Conservation (phyloP, 2,329 filamentous ascomycete genomes). For the Trichoderma oligosporum region DNA sequence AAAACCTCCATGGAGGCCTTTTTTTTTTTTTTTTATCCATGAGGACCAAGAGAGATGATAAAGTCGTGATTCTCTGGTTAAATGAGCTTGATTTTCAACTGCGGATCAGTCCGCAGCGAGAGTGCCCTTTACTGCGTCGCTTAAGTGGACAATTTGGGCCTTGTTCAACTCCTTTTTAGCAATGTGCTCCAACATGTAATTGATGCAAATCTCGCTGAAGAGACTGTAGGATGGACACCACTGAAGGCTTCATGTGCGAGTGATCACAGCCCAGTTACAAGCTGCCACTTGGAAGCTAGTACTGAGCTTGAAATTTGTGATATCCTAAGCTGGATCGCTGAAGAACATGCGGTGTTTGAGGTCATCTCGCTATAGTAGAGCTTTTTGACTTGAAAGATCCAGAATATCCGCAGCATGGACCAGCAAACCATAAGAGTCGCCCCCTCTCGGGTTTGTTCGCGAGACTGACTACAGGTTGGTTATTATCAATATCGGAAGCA, state of each 20-base stretch:
- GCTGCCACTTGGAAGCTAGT: slow-evolving; percentile 29
- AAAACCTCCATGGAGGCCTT: not conserved
- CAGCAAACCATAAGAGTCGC: not conserved
- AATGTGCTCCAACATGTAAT: slow-evolving; percentile 12
- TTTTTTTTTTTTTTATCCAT: slow-evolving; percentile 16
- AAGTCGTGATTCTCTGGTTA: not conserved
- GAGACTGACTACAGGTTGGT: slow-evolving; percentile 4
- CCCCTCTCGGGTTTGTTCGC: not conserved
- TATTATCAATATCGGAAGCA: slow-evolving; percentile 20
- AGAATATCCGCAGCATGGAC: not conserved
- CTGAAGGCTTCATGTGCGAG: slow-evolving; percentile 30
- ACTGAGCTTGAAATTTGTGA: slow-evolving; percentile 26
- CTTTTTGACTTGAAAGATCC: slow-evolving; percentile 6
- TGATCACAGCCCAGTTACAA: slow-evolving; percentile 27
- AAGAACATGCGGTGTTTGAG: slow-evolving; percentile 35
- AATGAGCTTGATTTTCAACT: slow-evolving; percentile 12
- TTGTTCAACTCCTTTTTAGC: slow-evolving; percentile 17
- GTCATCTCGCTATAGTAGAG: slow-evolving; percentile 30
- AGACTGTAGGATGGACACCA: slow-evolving; percentile 32
- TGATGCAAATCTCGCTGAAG: slow-evolving; percentile 24
- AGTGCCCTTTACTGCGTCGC: slow-evolving; percentile 28
- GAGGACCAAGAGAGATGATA: not conserved
- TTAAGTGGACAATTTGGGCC: slow-evolving; percentile 20
- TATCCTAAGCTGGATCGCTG: slow-evolving; percentile 32
- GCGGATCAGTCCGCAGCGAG: slow-evolving; percentile 20